Percentiles rank a stretch among this genome's conserved stretches.
Evolutionary conservation across 2,329 filamentous ascomycete genomes (phyloP).

Genomic region (Alternaria incomplexa): DNA sequence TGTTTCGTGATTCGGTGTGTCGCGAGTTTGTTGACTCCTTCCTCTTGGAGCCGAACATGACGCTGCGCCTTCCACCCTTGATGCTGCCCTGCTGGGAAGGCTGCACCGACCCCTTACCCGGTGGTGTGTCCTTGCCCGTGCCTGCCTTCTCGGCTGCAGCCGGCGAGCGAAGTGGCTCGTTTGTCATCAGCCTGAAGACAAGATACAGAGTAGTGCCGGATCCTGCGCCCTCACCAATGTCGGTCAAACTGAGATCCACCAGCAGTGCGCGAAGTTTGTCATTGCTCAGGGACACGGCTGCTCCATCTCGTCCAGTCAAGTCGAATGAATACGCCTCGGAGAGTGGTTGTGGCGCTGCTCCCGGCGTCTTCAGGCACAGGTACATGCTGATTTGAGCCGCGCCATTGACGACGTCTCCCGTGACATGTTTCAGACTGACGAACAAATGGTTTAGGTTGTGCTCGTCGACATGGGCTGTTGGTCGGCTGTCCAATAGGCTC

Average conservation of each 20-base stretch:
- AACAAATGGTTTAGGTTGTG: constrained; percentile 80
- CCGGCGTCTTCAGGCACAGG: constrained; percentile 73
- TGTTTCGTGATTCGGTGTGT: constrained; percentile 18
- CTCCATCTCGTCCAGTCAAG: constrained; percentile 74
- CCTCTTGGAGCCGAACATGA: constrained; percentile 73
- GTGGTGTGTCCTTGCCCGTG: constrained; percentile 33
- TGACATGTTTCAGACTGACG: constrained; percentile 82
- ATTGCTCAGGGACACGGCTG: constrained; percentile 68
- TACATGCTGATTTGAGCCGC: constrained; percentile 75
- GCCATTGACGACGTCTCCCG: constrained; percentile 75
- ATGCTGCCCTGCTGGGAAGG: constrained; percentile 43
- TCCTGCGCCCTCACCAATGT: constrained; percentile 69
- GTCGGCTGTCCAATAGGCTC: constrained; percentile 88
- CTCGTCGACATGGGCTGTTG: constrained; percentile 69
- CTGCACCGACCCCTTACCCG: constrained; percentile 33
- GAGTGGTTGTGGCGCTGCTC: constrained; percentile 68
- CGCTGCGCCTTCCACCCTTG: constrained; percentile 55
- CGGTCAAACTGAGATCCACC: constrained; percentile 79
- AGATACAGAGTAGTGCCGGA: constrained; percentile 79
- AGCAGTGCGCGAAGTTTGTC: constrained; percentile 84
- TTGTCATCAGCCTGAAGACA: constrained; percentile 77
- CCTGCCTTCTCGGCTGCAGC: constrained; percentile 40
- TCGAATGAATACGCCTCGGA: constrained; percentile 86
- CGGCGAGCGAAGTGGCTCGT: constrained; percentile 52
- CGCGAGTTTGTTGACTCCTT: constrained; percentile 44